These are phyloP conservation scores for Malassezia psittaci DNA, from an alignment of 1,284 basidiomycete genomes.

Conservation along the genomic window DNA sequence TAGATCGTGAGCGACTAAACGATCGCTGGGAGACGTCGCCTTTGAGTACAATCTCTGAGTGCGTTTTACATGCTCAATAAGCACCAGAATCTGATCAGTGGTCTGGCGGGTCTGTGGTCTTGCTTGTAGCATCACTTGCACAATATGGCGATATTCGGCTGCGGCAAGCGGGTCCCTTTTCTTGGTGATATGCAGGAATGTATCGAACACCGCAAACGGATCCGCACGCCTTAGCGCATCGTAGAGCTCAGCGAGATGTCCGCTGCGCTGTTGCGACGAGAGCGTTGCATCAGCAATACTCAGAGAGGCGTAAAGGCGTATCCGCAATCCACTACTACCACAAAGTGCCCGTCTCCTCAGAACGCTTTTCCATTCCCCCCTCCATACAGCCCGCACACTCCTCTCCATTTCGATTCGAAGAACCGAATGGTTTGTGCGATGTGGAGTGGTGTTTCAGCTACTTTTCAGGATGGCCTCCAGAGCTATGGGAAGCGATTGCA, in stretches of 20 bases:
- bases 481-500: not conserved
- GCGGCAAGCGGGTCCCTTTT: constrained; percentile 2
- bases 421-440: no score
- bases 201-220: constrained; percentile 2
- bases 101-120: not conserved
- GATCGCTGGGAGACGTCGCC: not conserved
- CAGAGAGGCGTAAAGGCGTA: no score
- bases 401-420: no score
- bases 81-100: constrained; percentile 4
- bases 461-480: not conserved
- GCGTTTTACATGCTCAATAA: constrained; percentile 13
- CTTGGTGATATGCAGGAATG: constrained; percentile 4
- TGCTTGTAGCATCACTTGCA: constrained; percentile 2
- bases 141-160: constrained; percentile 8
- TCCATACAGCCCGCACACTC: no score
- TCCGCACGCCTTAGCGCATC: constrained; percentile 1
- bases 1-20: constrained; percentile 7
- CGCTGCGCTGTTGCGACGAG: not conserved
- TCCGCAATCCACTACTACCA: no score
- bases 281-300: no score
- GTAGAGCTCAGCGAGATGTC: constrained; percentile 8
- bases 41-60: constrained; percentile 2
- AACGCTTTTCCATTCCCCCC: not conserved
- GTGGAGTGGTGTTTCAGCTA: no score
- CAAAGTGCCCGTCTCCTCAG: not conserved